Evolutionary conservation across 441 rosid genomes (phyloP), one percentile per base, ranked within the genome.

Genomic region (Syzygium syzygioides): DNA sequence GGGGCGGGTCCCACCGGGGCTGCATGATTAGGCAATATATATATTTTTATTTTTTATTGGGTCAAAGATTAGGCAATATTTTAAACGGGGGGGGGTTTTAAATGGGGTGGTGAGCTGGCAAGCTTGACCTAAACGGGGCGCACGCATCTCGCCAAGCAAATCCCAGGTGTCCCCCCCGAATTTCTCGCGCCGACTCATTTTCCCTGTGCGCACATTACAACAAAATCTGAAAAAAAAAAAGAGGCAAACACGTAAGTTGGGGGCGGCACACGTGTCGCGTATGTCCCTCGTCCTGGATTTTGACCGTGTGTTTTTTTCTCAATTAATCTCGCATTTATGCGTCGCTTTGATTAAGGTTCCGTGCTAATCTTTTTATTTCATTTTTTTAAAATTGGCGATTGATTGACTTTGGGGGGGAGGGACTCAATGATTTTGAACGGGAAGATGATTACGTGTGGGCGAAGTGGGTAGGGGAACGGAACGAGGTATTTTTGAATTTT

Each of bases 221-320:
- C n/a, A 32, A 15, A 14, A 60, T 60, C 68, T 9, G 68, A 7
- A 28, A 54, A 60, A 13, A 52, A 14, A 45, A 45, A 7, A 45
- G 1, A 45, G 1, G 1, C 5, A 37, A 4, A 37, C 41, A 37
- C 41, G n/a, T n/a, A n/a, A n/a, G n/a, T n/a, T n/a, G n/a, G 45
- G 41, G 45, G 8, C 45, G 45, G 45, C 45, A 41, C 9, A 45
- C 48, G 48, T 45, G 48, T 45, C 48, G 48, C 48, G 48, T 1
- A 45, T 45, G 48, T 45, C 48, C 48, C 68, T 30, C n/a, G 68
- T 60, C 68, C 68, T 60, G 14, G 68, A 5, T 60, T 60, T 60
- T 28, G 68, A 13, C 68, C 68, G 0, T 6, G 9, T 14, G 48
- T 60, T 55, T 7, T n/a, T 0, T 15, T 30, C 9, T 7, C 30